Base-by-base conservation (phyloP, 345 rosid genomes). In the Syzygium jambos region DNA sequence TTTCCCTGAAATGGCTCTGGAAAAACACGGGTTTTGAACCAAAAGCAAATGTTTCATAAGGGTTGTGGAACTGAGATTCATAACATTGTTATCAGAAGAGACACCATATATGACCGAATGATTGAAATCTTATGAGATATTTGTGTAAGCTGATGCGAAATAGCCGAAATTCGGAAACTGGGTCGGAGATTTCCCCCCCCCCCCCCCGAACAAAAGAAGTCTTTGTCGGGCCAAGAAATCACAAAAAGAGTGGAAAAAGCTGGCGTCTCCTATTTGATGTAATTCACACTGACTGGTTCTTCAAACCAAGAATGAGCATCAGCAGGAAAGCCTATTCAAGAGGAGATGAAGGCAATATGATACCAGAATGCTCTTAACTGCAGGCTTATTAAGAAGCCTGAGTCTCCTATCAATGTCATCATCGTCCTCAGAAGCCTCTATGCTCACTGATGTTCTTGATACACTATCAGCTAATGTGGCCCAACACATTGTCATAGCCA, bases 371-470 rank as follows among this genome's bases (percentile, higher is more conserved):
- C 90, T 90, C 86, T 93, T 93, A n/a, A 88, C 84, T 1, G 94
- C 92, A 78, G 95, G 93, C 78, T 94, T 94, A 59, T 93, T 93
- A 29, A 94, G 91, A 57, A 84, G 85, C 91, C 88, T 93, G 23
- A 94, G 41, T 68, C 85, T 91, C 85, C 83, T 78, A 68, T 91
- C 90, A 46, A 93, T 86, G 34, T 90, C 92, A 21, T 51, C 53
- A 1, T 52, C 9, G 15, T 51, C 11, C 9, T 9, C 61, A 1
- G n/a, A 5, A 27, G 21, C 57, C 61, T 84, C 59, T 17, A 9
- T 30, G 0, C 52, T 55, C 53, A 46, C 10, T 52, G 61, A 34
- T 55, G 30, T 34, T 34, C 55, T 55, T 19, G 61, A 16, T 34
- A 41, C 25, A 34, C 80, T 17, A 38, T 34, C 9, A 34, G 80